These are phyloP conservation scores for Dissoconium aciculare DNA, from an alignment of 2,329 filamentous ascomycete species.

Conservation along the genomic window DNA sequence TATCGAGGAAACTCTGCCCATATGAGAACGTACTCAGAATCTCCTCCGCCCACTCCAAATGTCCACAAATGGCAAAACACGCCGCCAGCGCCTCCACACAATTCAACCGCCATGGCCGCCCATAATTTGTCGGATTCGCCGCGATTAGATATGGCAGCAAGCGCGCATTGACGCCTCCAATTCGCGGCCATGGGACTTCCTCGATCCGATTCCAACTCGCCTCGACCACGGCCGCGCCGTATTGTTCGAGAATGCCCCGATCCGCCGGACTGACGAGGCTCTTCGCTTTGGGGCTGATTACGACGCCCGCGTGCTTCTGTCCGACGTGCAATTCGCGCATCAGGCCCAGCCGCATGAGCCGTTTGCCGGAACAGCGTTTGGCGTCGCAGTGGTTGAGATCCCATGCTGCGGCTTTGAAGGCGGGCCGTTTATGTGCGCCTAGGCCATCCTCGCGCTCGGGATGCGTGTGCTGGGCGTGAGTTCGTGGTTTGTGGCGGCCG, in stretches of 20 bases:
- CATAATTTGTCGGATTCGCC: conserved; percentile 94
- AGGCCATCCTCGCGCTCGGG: conserved; percentile 16
- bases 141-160: conserved; percentile 88
- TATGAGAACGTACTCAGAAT: conserved; percentile 78
- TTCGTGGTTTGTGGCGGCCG: conserved; percentile 37
- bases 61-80: conserved; percentile 84
- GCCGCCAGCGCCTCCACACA: conserved; percentile 91
- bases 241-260: conserved; percentile 63
- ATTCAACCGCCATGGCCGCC: conserved; percentile 85
- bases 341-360: conserved; percentile 76
- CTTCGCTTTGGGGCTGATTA: conserved; percentile 92
- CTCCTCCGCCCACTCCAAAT: conserved; percentile 76
- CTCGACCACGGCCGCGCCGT: conserved; percentile 89
- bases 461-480: conserved; percentile 20
- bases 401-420: conserved; percentile 95
- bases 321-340: conserved; percentile 89
- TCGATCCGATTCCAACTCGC: conserved; percentile 89
- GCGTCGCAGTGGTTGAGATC: conserved; percentile 95
- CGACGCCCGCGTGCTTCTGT: conserved; percentile 79
- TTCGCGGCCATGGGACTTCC: conserved; percentile 79
- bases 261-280: conserved; percentile 72
- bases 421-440: conserved; percentile 24
- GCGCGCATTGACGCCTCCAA: conserved; percentile 85
- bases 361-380: conserved; percentile 90
- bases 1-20: conserved; percentile 74